Base-by-base conservation (phyloP, 768 basidiomycete species). In the Leccinum obscurum region DNA sequence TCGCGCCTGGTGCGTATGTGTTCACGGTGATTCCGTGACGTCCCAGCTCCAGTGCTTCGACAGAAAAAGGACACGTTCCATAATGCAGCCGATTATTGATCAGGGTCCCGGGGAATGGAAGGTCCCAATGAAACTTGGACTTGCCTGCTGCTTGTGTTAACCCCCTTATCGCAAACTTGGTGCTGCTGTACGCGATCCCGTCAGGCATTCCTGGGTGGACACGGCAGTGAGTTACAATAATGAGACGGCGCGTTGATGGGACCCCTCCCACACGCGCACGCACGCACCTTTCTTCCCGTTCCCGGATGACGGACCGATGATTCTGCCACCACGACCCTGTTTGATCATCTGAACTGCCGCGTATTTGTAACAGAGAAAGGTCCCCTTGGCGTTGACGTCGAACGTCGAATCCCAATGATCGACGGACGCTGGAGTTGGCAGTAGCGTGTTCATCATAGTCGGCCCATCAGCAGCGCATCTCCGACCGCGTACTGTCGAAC, bases 1-100 rank as follows among this genome's bases (percentile, higher is more conserved):
- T 62, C 17, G 52, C 65, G 7, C 64, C 64, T 3, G 56, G 69
- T 2, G 48, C 78, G 54, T 80, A 79, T 2, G 77, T 74, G 39
- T 81, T 81, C 17, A 79, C 78, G 1, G 76, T 80, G 37, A 81
- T 81, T 6, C 66, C 67, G 57, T 80, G 62, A 28, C 61, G 62
- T 8, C 70, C 78, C 4, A 79, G 65, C 62, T 80, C 78, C 20
- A 66, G 41, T 1, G 79, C 78, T 80, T 26, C 22, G 13, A 39
- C 39, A 39, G 37, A 39, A 17, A 39, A 39, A 39, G 14, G 37
- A 41, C 39, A 41, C 2, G 17, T 41, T 41, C 39, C 39, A 14
- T 17, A n/a, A 8, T 41, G 39, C 39, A n/a, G 8, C 17, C 39
- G 17, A 39, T 39, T 35, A 15, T 11, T 8, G 52, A 51, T 9